phyloP scores from a whole-genome alignment of 306 rosid genomes.

The Vigna mungo region DNA sequence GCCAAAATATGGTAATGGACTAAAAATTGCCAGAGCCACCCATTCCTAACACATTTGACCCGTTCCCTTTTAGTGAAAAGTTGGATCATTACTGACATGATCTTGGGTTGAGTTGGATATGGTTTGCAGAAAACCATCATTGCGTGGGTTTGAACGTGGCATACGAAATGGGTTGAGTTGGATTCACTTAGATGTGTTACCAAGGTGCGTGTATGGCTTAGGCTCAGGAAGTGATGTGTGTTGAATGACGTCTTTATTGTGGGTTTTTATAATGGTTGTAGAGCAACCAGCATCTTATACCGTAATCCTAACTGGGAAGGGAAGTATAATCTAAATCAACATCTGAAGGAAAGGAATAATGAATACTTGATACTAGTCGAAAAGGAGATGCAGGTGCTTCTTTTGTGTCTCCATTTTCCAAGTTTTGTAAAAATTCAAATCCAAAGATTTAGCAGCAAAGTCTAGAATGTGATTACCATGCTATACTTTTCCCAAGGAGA shows the following conservation, averaged over 20 bases:
- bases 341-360: constrained; percentile 40
- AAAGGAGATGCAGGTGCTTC: background rate
- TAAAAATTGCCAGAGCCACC: constrained; percentile 41
- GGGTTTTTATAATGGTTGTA: constrained; percentile 4
- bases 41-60: constrained; percentile 34
- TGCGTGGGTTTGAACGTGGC: background rate
- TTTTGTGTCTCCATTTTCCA: background rate
- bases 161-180: constrained; percentile 7
- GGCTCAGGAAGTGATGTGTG: background rate
- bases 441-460: constrained; percentile 23
- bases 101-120: constrained; percentile 17
- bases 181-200: background rate
- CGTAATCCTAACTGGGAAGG: constrained; percentile 25
- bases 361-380: background rate
- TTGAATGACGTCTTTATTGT: background rate
- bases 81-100: constrained; percentile 19
- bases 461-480: background rate
- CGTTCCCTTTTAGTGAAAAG: background rate
- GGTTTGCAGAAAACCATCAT: background rate
- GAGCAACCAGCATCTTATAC: background rate
- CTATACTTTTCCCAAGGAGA: background rate
- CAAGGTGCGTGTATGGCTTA: background rate
- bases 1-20: background rate
- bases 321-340: constrained; percentile 39
- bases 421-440: constrained; percentile 22